phyloP scores from a whole-genome alignment of 2,329 filamentous ascomycete species.

The Curvularia eragrostidis region DNA sequence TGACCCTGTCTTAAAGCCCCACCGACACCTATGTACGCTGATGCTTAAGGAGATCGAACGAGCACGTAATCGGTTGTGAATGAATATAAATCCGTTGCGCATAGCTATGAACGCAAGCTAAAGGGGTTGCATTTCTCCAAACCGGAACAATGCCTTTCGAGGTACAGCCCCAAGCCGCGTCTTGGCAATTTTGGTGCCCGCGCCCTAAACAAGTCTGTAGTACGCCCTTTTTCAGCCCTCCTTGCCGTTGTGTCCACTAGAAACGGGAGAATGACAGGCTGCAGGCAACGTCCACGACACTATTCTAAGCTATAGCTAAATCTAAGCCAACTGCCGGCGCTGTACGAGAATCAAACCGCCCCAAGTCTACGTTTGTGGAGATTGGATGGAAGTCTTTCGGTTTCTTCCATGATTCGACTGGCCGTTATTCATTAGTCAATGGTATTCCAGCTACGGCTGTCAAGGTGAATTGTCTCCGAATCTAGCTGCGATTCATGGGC shows the following conservation, averaged over 20 bases:
- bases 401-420: background rate
- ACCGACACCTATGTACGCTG: constrained; percentile 10
- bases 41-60: background rate
- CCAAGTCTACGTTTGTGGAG: background rate
- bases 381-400: background rate
- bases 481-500: background rate
- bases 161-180: background rate
- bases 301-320: background rate
- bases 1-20: constrained; percentile 1
- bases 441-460: background rate
- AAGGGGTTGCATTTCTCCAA: background rate
- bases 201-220: background rate
- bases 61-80: background rate
- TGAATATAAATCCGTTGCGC: background rate
- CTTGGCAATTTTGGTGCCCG: background rate
- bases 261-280: background rate
- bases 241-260: background rate
- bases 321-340: background rate
- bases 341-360: background rate
- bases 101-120: background rate
- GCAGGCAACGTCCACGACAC: background rate
- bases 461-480: background rate
- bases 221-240: background rate
- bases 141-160: background rate
- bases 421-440: background rate